These are phyloP conservation scores for Pseudogymnoascus verrucosus DNA, from an alignment of 2,329 filamentous ascomycete species.

Conservation along the genomic window DNA sequence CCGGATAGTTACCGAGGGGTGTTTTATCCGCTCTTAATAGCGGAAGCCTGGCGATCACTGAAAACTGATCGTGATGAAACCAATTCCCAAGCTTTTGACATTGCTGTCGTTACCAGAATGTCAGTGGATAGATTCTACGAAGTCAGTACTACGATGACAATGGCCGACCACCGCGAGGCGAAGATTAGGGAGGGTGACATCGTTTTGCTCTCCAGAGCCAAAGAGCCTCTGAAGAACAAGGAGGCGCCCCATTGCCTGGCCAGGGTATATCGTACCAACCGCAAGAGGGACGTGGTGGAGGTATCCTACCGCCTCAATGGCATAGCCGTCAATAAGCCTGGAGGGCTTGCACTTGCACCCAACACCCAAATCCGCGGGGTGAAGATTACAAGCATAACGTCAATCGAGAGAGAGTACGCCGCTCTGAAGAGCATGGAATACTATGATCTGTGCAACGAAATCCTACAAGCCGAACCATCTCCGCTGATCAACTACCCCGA, in stretches of 20 bases:
- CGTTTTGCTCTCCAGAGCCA: conserved; percentile 69
- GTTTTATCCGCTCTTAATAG: conserved; percentile 80
- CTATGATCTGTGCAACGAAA: conserved; percentile 92
- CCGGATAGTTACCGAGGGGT: conserved; percentile 76
- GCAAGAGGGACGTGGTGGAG: conserved; percentile 75
- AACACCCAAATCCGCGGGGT: conserved; percentile 63
- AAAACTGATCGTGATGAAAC: conserved; percentile 83
- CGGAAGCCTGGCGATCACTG: conserved; percentile 94
- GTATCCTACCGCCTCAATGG: conserved; percentile 78
- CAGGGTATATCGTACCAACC: conserved; percentile 69
- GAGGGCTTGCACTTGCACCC: conserved; percentile 58
- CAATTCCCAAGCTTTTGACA: conserved; percentile 70
- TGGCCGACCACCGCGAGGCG: conserved; percentile 61
- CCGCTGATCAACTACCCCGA: conserved; percentile 76
- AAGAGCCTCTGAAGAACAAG: conserved; percentile 59
- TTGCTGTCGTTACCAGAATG: conserved; percentile 80
- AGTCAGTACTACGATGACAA: conserved; percentile 74
- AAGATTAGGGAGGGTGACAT: conserved; percentile 79
- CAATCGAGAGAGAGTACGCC: conserved; percentile 91
- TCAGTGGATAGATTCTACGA: conserved; percentile 91
- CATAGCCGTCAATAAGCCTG: conserved; percentile 39
- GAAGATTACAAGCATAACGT: conserved; percentile 88
- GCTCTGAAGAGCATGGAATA: conserved; percentile 85
- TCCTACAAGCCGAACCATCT: conserved; percentile 81
- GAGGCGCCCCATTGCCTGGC: conserved; percentile 75